Base-by-base conservation (phyloP, 805 yeast genomes). In the Yarrowia yakushimensis region DNA sequence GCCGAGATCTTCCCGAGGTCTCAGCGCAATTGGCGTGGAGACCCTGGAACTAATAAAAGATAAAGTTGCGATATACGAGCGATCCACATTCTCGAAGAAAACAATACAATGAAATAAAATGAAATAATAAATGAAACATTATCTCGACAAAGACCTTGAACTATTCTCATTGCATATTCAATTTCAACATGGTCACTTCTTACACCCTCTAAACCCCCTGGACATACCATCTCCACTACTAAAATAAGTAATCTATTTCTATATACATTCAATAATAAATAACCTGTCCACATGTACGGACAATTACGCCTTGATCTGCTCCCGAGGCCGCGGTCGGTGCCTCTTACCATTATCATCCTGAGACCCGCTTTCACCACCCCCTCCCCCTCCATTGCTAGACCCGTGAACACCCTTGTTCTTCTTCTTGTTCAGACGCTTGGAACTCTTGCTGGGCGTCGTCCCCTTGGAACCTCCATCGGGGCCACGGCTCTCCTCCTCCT, bases 191-290 rank as follows among this genome's bases (percentile, higher is more conserved):
- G 28, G 28, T 25, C 8, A n/a, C n/a, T n/a, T n/a, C n/a, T n/a
- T n/a, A n/a, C n/a, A n/a, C n/a, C n/a, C n/a, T 25, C 27, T 25
- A 25, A 25, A 25, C 27, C 27, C 8, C 27, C 27, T 25, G 17
- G 17, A n/a, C n/a, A n/a, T n/a, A n/a, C n/a, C n/a, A n/a, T n/a
- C n/a, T n/a, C n/a, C n/a, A n/a, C n/a, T n/a, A n/a, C n/a, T n/a
- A n/a, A n/a, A 25, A 18, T n/a, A 6, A n/a, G 25, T 43, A 23
- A 43, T 43, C 50, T 43, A 46, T 31, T 46, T 48, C 55, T 48
- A 48, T 48, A 31, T 48, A 48, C 39, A 48, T 48, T 15, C 36
- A 20, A 30, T 18, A 46, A 48, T 43, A 43, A 43, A 43, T 43
- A 48, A 17, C 27, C n/a, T 17, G 54, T 30, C 52, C n/a, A 18